These are phyloP conservation scores for Dryas alaskensis DNA, from an alignment of 306 rosid genomes.

Conservation along the genomic window DNA sequence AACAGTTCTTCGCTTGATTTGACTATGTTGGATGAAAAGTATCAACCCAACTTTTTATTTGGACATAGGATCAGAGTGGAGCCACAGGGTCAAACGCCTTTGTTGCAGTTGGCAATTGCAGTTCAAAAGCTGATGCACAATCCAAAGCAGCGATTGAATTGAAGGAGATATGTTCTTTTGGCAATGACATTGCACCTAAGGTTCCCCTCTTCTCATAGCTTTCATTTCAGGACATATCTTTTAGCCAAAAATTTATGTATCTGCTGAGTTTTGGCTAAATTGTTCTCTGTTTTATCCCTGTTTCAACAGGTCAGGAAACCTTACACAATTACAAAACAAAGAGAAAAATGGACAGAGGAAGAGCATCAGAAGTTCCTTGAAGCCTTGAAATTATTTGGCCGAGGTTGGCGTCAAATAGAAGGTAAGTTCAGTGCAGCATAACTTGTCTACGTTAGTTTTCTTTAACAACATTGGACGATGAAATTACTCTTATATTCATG, in stretches of 20 bases:
- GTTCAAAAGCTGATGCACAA: constrained; percentile 37
- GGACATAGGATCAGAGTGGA: constrained; percentile 54
- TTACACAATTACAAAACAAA: constrained; percentile 83
- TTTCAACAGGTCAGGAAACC: constrained; percentile 76
- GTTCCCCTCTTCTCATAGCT: constrained; percentile 34
- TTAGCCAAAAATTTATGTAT: background rate
- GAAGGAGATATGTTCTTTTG: constrained; percentile 38
- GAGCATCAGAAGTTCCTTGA: constrained; percentile 92
- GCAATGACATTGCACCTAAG: constrained; percentile 56
- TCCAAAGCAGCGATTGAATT: constrained; percentile 32
- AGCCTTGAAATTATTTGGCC: constrained; percentile 93
- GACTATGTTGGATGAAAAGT: constrained; percentile 16
- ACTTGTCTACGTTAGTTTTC: constrained; percentile 4
- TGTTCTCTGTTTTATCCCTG: constrained; percentile 5
- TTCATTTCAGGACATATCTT: background rate
- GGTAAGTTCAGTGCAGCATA: constrained; percentile 41
- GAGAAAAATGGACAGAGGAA: constrained; percentile 95
- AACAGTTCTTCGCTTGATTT: constrained; percentile 1
- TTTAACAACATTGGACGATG: constrained; percentile 22
- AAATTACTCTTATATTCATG: constrained; percentile 41
- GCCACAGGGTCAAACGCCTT: constrained; percentile 36
- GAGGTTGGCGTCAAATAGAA: constrained; percentile 98
- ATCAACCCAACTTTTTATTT: constrained; percentile 22
- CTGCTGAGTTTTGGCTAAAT: constrained; percentile 2
- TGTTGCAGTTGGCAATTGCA: constrained; percentile 25